Evolutionary conservation across 805 yeast species (phyloP), one percentile per base, ranked within the genome.

Genomic region (Saccharomycopsis fibuligera): DNA sequence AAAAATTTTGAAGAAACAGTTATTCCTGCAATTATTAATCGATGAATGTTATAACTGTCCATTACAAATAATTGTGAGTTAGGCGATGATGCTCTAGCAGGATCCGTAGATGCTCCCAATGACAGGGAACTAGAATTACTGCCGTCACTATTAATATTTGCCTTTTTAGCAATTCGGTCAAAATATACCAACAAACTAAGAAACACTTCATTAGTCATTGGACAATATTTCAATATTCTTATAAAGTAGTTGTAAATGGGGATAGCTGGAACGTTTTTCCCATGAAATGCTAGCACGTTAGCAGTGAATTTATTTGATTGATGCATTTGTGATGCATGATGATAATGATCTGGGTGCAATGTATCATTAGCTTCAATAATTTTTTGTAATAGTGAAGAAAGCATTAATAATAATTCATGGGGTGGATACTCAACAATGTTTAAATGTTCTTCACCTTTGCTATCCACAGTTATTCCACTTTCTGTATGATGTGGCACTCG

Each of bases 121-220:
- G 49, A 24, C 24, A 47, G 49, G 23, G 24, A 39, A 44, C 29
- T 23, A 29, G 21, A 14, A 24, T 21, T 40, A 17, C 31, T 36
- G 33, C 29, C 49, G 35, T 40, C 36, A 22, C 41, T 44, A n/a
- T 24, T 36, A 24, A 19, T 43, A 41, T 86, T 84, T 38, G 93
- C 88, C 54, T 86, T 75, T 60, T 86, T 86, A 17, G 96, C 93
- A 40, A 91, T 88, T 54, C 98, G 71, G 66, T 93, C 99, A 68
- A 93, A 89, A 64, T 93, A 93, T 27, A 93, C 97, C 58, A 93
- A 72, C 31, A 93, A 68, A 35, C 96, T 83, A 42, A 93, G 68
- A 64, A 90, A 93, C 30, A 93, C 98, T 63, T 93, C 98, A 65
- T 91, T 91, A 2, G 99, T 90, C n/a, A 93, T 93, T 0, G 99